Percentiles rank a stretch among this genome's conserved stretches.
Evolutionary conservation across 139 green algal genomes (phyloP).

Genomic region (Chlamydomonas incerta): DNA sequence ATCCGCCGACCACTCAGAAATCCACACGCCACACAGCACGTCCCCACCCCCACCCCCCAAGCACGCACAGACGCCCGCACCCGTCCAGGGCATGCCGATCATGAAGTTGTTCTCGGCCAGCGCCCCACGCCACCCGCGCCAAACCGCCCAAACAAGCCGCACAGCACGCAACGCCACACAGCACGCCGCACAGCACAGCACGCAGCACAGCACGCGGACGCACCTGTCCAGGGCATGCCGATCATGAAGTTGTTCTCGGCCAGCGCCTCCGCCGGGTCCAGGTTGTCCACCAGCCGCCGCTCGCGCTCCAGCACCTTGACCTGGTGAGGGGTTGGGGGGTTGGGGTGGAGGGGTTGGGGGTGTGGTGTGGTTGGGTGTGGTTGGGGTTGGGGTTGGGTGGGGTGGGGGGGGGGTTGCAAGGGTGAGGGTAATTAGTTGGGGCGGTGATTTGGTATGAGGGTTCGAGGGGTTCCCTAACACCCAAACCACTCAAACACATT

Average conservation of each 20-base stretch:
- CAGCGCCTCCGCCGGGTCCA: conserved; percentile 27
- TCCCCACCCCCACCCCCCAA: no score
- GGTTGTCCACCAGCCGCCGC: conserved; percentile 19
- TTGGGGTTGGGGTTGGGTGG: no score
- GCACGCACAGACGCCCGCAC: background rate
- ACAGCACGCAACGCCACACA: background rate
- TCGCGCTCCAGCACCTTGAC: background rate
- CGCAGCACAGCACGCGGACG: no score
- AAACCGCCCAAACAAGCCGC: no score
- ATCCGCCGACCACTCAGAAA: no score
- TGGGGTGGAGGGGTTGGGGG: background rate
- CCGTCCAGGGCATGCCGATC: background rate
- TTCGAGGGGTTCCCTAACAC: no score
- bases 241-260: conserved; percentile 21
- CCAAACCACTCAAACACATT: no score
- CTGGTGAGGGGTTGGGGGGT: background rate
- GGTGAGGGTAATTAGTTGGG: no score
- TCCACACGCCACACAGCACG: no score
- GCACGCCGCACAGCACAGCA: background rate
- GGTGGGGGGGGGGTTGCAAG: no score
- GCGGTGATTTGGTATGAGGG: no score
- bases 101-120: background rate
- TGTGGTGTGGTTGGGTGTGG: background rate
- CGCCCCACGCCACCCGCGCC: no score
- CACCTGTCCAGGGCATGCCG: conserved; percentile 38